Conservation (phyloP, 1,284 basidiomycete genomes). For the Wallemia hederae region DNA sequence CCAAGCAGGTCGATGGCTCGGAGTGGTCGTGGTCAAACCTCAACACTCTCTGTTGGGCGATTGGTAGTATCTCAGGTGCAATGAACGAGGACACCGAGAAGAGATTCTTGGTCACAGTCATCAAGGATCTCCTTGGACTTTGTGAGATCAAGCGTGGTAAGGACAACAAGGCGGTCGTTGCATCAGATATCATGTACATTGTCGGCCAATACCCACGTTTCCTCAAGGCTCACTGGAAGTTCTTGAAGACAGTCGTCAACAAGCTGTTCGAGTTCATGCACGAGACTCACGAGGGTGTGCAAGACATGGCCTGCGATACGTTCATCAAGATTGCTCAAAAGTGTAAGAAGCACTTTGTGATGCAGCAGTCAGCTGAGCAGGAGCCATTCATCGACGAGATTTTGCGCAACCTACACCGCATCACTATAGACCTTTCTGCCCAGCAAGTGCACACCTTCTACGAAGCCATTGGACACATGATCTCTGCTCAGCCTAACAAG, state of each 20-base stretch:
- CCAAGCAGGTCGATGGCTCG: constrained; percentile 84
- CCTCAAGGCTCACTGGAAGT: constrained; percentile 99
- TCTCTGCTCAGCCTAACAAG: constrained; percentile 93
- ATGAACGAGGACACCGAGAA: constrained; percentile 99
- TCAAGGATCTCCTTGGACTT: constrained; percentile 87
- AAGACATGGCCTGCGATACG: constrained; percentile 99
- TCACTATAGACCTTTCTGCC: constrained; percentile 80
- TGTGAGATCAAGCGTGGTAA: constrained; percentile 98
- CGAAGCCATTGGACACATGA: constrained; percentile 98
- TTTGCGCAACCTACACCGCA: constrained; percentile 62
- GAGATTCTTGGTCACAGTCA: constrained; percentile 93
- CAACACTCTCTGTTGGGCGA: constrained; percentile 98
- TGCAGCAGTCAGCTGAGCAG: constrained; percentile 88
- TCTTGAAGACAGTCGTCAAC: constrained; percentile 98
- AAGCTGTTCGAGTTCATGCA: constrained; percentile 99
- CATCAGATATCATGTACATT: constrained; percentile 99
- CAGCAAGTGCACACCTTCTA: constrained; percentile 91
- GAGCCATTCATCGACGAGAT: constrained; percentile 99
- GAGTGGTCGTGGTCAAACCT: constrained; percentile 99
- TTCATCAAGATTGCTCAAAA: constrained; percentile 99
- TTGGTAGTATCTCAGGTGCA: constrained; percentile 93
- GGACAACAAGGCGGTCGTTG: constrained; percentile 98
- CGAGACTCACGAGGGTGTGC: constrained; percentile 97
- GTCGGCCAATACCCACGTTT: constrained; percentile 98
- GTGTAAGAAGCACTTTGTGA: constrained; percentile 90